Evolutionary conservation across 805 yeast genomes (phyloP), one percentile per base, ranked within the genome.

Genomic region (Wickerhamomyces pijperi): DNA sequence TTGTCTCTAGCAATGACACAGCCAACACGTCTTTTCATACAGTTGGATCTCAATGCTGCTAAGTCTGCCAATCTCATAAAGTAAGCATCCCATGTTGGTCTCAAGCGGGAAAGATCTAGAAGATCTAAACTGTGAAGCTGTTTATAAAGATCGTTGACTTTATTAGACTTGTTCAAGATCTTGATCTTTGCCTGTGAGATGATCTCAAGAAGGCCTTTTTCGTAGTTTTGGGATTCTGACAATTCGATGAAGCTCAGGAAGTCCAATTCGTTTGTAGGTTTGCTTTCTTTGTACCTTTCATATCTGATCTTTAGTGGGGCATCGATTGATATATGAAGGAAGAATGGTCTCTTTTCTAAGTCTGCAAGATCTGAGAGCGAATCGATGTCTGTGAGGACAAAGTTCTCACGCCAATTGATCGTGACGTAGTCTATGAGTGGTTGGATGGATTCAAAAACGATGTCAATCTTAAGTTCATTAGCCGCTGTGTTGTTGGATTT

Each of bases 21-120:
- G 0, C 99, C 99, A 3, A 92, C 99, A 39, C 95, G 70, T 42
- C 99, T 66, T 59, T 92, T 92, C 97, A 92, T 92, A 64, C 99
- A 92, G 49, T 92, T 92, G 20, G 94, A 80, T 47, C 99, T 67
- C 36, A 79, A 65, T 0, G 98, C 95, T 0, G 98, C 98, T 51
- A 92, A 68, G 47, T 85, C 87, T 0, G 98, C 97, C 42, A 92
- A 61, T 34, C 78, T 67, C 98, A 92, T 92, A 59, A 92, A 92
- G 56, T 92, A 92, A 2, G 90, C 73, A 56, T 92, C 98, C 99
- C 99, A 92, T 3, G 79, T 74, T 1, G 99, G 99, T 40, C 99
- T 64, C 28, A 85, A 64, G 28, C 95, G 63, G 17, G 74, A 62
- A 17, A 64, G 57, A 37, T 85, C 78, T 42, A 57, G 42, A 9